A percentile compares a stretch with the other conserved stretches of the same genome.
phyloP scores from a whole-genome alignment of 2,329 filamentous ascomycete species.

The Epichloe glyceriae region DNA sequence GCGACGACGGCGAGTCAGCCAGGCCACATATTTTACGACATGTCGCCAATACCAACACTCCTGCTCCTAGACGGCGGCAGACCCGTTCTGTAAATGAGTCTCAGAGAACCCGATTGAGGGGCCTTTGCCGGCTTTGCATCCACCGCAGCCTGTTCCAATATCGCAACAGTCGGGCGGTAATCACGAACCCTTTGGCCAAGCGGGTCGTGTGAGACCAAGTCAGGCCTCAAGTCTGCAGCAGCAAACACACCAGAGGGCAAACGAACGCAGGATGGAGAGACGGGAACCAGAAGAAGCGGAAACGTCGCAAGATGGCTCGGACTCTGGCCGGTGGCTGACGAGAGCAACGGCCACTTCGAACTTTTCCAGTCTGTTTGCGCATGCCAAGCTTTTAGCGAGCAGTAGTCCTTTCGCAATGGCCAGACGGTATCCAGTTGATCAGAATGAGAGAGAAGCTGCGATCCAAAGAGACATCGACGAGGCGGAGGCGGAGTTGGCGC shows the following conservation, averaged over 20 bases:
- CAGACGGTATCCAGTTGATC: constrained; percentile 5
- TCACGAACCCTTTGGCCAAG: neutral
- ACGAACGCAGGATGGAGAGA: neutral
- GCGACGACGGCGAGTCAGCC: neutral
- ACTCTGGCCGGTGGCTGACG: constrained; percentile 6
- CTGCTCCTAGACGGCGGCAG: constrained; percentile 5
- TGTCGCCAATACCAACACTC: constrained; percentile 10
- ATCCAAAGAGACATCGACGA: constrained; percentile 12
- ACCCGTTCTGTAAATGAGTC: neutral
- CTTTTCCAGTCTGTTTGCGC: constrained; percentile 3
- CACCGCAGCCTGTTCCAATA: neutral
- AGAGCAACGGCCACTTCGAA: constrained; percentile 5
- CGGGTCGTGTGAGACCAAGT: neutral
- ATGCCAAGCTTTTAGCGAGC: constrained; percentile 5
- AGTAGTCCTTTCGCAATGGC: constrained; percentile 6
- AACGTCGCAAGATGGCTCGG: constrained; percentile 4
- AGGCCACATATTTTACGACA: neutral
- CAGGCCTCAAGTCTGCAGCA: neutral
- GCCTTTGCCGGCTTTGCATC: neutral
- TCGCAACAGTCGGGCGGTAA: neutral
- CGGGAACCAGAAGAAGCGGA: neutral
- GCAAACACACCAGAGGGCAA: neutral
- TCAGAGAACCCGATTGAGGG: constrained; percentile 1
- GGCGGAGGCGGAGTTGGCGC: constrained; percentile 6
- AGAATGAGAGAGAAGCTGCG: constrained; percentile 13